Conservation (phyloP, 2,329 filamentous ascomycete genomes). For the Diaporthe helianthi region DNA sequence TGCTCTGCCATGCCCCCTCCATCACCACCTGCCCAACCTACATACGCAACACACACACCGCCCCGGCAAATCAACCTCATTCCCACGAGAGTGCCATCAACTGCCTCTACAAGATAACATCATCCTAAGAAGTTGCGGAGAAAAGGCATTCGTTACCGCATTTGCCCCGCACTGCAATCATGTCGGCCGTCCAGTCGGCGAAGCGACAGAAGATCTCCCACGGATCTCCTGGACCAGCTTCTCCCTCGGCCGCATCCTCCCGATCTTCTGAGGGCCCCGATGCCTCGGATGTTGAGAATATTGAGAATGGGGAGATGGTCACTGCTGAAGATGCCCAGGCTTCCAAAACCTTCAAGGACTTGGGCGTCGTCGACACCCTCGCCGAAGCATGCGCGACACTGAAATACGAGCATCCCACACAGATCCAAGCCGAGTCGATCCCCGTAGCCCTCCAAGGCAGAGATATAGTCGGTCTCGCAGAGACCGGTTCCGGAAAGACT, state of each 20-base stretch:
- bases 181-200: slow-evolving; percentile 34
- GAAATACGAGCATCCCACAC: slow-evolving; percentile 84
- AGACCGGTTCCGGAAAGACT: slow-evolving; percentile 96
- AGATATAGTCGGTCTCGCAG: slow-evolving; percentile 90
- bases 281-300: slow-evolving; percentile 30
- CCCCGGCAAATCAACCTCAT: neutral
- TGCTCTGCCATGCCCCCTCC: neutral
- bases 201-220: slow-evolving; percentile 53
- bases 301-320: slow-evolving; percentile 34
- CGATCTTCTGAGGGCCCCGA: slow-evolving; percentile 34
- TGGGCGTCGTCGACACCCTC: slow-evolving; percentile 85
- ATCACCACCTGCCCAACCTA: neutral
- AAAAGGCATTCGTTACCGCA: neutral
- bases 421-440: slow-evolving; percentile 87
- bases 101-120: neutral
- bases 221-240: slow-evolving; percentile 31
- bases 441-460: slow-evolving; percentile 78
- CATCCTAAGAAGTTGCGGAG: neutral
- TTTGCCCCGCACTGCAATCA: neutral
- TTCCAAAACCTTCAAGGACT: slow-evolving; percentile 71
- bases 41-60: neutral
- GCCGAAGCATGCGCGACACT: slow-evolving; percentile 87
- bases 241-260: slow-evolving; percentile 23
- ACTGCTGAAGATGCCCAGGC: slow-evolving; percentile 37
- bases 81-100: neutral